A percentile compares a stretch with the other conserved stretches of the same genome.
Conservation (phyloP, 108 stramenopile genomes). For the Conticribra weissflogii region DNA sequence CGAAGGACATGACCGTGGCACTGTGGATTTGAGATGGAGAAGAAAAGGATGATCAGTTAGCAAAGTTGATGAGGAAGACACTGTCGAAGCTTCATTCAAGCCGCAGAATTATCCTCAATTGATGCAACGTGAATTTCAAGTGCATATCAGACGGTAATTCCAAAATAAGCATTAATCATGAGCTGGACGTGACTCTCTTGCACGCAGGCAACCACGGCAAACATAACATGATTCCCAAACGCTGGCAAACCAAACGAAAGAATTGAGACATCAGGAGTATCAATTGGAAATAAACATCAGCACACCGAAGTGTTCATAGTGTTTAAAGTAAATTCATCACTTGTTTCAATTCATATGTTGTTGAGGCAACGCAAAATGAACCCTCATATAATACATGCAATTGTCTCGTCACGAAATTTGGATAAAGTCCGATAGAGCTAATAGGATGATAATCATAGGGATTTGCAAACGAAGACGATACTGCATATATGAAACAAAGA, state of each 20-base stretch:
- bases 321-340: constrained; percentile 53
- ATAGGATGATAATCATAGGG: constrained; percentile 40
- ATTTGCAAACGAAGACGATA: too few relatives aligned
- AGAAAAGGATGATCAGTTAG: not conserved
- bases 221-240: too few relatives aligned
- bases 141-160: not conserved
- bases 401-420: constrained; percentile 36
- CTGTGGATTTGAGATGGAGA: not conserved
- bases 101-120: not conserved
- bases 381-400: constrained; percentile 54
- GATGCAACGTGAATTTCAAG: not conserved
- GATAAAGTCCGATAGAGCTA: constrained; percentile 54
- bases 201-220: too few relatives aligned
- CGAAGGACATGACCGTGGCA: constrained; percentile 92
- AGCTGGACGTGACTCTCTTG: too few relatives aligned
- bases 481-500: too few relatives aligned
- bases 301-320: constrained; percentile 39
- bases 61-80: not conserved
- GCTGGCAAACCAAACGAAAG: not conserved
- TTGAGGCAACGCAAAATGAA: not conserved
- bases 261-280: constrained; percentile 43
- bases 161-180: not conserved
- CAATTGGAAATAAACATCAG: constrained; percentile 44
- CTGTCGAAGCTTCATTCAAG: not conserved
- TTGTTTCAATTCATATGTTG: constrained; percentile 10